Evolutionary conservation across 2,329 filamentous ascomycete species (phyloP).

Genomic region (Botrytis porri): DNA sequence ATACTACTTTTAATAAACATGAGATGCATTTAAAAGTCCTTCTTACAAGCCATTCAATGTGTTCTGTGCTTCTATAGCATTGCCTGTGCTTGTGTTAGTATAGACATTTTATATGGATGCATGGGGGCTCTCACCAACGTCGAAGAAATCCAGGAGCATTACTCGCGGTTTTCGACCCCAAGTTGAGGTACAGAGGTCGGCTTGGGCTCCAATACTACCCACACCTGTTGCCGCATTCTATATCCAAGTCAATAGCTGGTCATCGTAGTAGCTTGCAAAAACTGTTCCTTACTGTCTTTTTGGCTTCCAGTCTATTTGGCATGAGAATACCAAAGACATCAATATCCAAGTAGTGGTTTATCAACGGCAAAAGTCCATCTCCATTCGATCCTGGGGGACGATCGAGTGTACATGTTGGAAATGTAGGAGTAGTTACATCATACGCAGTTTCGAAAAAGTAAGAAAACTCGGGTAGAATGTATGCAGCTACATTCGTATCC

Average conservation of each 20-base stretch:
- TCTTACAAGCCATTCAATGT: slow-evolving; percentile 30
- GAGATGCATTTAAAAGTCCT: slow-evolving; percentile 3
- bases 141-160: slow-evolving; percentile 58
- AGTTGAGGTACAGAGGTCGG: slow-evolving; percentile 43
- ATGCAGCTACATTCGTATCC: slow-evolving; percentile 51
- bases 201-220: slow-evolving; percentile 52
- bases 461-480: slow-evolving; percentile 61
- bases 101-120: not conserved
- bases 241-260: not conserved
- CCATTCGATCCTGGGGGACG: slow-evolving; percentile 51
- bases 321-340: slow-evolving; percentile 47
- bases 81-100: slow-evolving; percentile 25
- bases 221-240: slow-evolving; percentile 41
- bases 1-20: slow-evolving; percentile 9
- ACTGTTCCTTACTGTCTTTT: slow-evolving; percentile 30
- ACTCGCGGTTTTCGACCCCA: slow-evolving; percentile 52
- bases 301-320: slow-evolving; percentile 48
- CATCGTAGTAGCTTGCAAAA: not conserved
- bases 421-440: slow-evolving; percentile 49
- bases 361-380: slow-evolving; percentile 50
- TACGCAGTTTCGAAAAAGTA: slow-evolving; percentile 73
- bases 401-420: slow-evolving; percentile 64
- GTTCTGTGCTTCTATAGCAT: slow-evolving; percentile 36
- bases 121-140: slow-evolving; percentile 39
- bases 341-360: slow-evolving; percentile 64